phyloP scores from a whole-genome alignment of 805 yeast species.

The Nakazawaea laoshanensis region DNA sequence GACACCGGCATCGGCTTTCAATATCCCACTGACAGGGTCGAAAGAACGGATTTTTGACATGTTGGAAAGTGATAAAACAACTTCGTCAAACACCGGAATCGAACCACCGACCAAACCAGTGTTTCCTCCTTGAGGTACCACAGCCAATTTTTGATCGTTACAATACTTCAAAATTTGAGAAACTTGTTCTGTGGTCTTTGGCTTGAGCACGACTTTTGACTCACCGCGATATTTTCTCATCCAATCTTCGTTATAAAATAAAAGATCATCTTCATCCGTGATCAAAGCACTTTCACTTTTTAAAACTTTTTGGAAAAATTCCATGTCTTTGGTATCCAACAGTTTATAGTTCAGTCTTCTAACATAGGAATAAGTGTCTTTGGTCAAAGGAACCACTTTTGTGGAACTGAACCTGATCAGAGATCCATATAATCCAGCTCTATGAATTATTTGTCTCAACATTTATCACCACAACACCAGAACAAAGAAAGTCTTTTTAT shows the following conservation, averaged over 20 bases:
- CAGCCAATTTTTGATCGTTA: conserved; percentile 66
- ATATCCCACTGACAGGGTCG: conserved; percentile 74
- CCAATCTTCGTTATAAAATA: conserved; percentile 81
- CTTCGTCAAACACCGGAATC: conserved; percentile 86
- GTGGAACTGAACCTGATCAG: conserved; percentile 14
- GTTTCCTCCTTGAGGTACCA: conserved; percentile 96
- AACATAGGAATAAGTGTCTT: conserved; percentile 59
- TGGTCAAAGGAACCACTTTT: conserved; percentile 42
- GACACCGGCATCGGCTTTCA: conserved; percentile 87
- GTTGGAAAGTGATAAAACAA: conserved; percentile 60
- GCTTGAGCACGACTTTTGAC: conserved; percentile 71
- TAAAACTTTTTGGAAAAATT: conserved; percentile 51
- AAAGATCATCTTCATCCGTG: conserved; percentile 55
- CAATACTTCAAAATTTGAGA: conserved; percentile 72
- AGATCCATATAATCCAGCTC: no score
- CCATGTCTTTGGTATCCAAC: conserved; percentile 49
- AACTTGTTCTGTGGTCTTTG: conserved; percentile 73
- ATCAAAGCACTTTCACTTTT: conserved; percentile 37
- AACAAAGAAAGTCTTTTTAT: no score
- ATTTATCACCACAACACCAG: no score
- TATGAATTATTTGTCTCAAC: no score
- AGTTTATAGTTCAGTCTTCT: conserved; percentile 44
- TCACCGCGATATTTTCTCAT: conserved; percentile 92
- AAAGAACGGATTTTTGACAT: conserved; percentile 77
- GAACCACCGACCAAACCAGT: conserved; percentile 96